phyloP scores from a whole-genome alignment of 768 basidiomycete species.

The Russula olivacea region DNA sequence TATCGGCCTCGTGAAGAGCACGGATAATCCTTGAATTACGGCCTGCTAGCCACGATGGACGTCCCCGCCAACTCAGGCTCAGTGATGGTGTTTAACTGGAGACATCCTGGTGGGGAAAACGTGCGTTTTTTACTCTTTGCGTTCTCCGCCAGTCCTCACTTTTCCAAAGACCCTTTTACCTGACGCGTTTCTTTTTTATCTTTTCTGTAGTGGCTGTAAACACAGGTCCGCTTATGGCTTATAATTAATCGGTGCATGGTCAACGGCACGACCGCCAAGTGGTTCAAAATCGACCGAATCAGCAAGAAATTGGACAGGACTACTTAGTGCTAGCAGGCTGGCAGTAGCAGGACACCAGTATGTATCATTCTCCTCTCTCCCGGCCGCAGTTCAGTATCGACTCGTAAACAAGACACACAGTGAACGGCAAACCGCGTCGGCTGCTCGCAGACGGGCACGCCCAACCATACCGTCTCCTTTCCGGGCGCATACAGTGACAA shows the following conservation, averaged over 20 bases:
- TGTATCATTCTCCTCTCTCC: too few relatives aligned
- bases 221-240: conserved; percentile 67
- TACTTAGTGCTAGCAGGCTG: too few relatives aligned
- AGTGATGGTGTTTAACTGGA: conserved; percentile 47
- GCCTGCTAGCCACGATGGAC: conserved; percentile 42
- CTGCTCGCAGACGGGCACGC: too few relatives aligned
- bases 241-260: conserved; percentile 67
- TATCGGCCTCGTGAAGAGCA: conserved; percentile 46
- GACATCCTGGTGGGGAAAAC: conserved; percentile 35
- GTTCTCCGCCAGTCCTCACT: conserved; percentile 28
- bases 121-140: conserved; percentile 22
- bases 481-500: too few relatives aligned
- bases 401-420: too few relatives aligned
- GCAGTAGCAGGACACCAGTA: too few relatives aligned
- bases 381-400: too few relatives aligned
- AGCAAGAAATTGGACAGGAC: conserved; percentile 27
- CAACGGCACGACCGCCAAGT: conserved; percentile 52
- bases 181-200: background rate
- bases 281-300: conserved; percentile 55
- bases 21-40: conserved; percentile 53
- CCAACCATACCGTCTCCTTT: too few relatives aligned
- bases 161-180: background rate
- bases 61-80: conserved; percentile 54
- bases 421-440: too few relatives aligned
- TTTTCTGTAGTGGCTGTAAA: conserved; percentile 45